phyloP scores from a whole-genome alignment of 148 eudicot species.

The Bassia scoparia region DNA sequence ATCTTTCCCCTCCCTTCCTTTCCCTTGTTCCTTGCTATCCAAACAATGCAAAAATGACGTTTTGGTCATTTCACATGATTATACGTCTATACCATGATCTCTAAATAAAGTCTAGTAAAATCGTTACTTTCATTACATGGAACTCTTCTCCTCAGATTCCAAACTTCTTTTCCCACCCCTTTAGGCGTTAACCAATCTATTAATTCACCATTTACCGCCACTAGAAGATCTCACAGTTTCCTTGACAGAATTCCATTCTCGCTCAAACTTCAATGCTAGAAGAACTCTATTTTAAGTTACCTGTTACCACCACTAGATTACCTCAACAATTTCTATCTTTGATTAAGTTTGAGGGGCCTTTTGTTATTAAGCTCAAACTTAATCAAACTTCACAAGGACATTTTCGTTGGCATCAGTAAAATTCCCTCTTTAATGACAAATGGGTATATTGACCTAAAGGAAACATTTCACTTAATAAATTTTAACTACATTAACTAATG shows the following conservation, averaged over 20 bases:
- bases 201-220: neutral
- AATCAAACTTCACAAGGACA: neutral
- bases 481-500: neutral
- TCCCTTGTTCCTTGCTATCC: too few species aligned
- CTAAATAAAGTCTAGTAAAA: too few species aligned
- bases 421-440: neutral
- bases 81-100: too few species aligned
- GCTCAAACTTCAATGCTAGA: too few species aligned
- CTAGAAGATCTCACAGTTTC: neutral
- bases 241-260: too few species aligned
- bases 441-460: neutral
- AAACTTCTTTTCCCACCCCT: neutral
- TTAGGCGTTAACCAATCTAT: neutral
- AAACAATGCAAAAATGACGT: too few species aligned
- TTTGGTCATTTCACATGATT: too few species aligned
- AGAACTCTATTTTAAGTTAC: too few species aligned
- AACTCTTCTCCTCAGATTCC: neutral
- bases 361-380: too few species aligned
- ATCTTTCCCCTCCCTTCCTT: too few species aligned
- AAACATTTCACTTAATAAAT: neutral
- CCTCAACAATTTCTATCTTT: neutral
- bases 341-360: neutral
- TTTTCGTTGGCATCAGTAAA: neutral
- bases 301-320: neutral
- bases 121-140: neutral